Evolutionary conservation across 179 eudicot genomes (phyloP).

Genomic region (Spergularia azorica): DNA sequence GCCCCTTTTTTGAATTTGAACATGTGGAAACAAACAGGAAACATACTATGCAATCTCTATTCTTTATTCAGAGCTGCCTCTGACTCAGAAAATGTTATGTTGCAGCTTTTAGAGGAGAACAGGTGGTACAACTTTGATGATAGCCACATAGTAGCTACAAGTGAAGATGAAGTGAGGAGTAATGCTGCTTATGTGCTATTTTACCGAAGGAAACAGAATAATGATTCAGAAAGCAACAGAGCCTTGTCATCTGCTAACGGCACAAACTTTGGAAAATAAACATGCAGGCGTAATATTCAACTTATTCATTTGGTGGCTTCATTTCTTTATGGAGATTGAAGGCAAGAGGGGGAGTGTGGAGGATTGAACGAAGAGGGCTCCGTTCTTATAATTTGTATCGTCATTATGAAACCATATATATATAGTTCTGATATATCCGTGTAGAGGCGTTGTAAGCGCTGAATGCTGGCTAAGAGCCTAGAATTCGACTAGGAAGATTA

Average conservation of each 20-base stretch:
- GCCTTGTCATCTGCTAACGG: not conserved
- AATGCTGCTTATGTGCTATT: conserved; percentile 87
- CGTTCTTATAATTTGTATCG: not conserved
- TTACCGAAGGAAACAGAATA: conserved; percentile 56
- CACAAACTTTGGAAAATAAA: not conserved
- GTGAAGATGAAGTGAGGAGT: conserved; percentile 79
- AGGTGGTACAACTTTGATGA: conserved; percentile 92
- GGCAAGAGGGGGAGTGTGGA: not conserved
- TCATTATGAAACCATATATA: not conserved
- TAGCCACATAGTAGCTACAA: conserved; percentile 67
- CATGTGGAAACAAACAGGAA: not conserved
- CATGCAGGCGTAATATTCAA: not conserved
- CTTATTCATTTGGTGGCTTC: conserved; percentile 1
- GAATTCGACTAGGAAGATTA: not conserved
- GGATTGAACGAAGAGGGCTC: not conserved
- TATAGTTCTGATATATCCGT: not conserved
- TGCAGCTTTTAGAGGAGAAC: conserved; percentile 81
- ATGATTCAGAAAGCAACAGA: conserved; percentile 27
- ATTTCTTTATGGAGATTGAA: not conserved
- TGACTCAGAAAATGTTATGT: conserved; percentile 11
- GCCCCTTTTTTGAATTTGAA: too few relatives aligned
- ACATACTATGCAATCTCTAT: not conserved
- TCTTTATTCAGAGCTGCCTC: not conserved
- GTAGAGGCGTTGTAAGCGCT: not conserved
- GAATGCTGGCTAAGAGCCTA: not conserved